These are phyloP conservation scores for Fraxinus floribunda DNA, from an alignment of 305 asterid species.

Conservation along the genomic window DNA sequence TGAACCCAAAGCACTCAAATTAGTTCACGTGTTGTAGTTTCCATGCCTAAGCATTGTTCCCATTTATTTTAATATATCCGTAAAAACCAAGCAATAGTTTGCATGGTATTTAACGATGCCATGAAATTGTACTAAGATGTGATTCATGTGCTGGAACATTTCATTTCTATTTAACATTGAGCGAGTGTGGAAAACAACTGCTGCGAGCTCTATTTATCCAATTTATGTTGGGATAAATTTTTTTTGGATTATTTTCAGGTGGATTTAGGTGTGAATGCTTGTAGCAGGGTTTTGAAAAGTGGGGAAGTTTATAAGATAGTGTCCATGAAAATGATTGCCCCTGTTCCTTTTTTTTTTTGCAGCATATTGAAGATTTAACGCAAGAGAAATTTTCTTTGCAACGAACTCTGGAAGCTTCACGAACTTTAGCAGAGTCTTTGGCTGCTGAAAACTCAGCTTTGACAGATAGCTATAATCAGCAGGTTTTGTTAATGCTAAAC, in stretches of 20 bases:
- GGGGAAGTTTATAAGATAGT: conserved; percentile 6
- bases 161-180: background rate
- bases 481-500: conserved; percentile 37
- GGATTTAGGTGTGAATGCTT: conserved; percentile 9
- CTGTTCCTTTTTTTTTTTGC: conserved; percentile 21
- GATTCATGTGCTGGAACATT: background rate
- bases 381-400: conserved; percentile 96
- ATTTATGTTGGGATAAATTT: background rate
- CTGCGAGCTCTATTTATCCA: background rate
- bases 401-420: conserved; percentile 96
- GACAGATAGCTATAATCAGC: conserved; percentile 88
- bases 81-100: background rate
- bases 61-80: background rate
- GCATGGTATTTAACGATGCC: background rate
- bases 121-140: background rate
- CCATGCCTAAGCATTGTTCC: background rate
- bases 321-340: background rate
- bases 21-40: background rate
- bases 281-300: conserved; percentile 16
- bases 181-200: background rate
- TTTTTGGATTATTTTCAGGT: background rate
- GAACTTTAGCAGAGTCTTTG: conserved; percentile 78
- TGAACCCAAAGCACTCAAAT: background rate
- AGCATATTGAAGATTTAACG: conserved; percentile 98
- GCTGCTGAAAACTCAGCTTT: conserved; percentile 94